Evolutionary conservation across 495 filamentous ascomycete genomes (phyloP), one percentile per base, ranked within the genome.

Genomic region (Bryoglossum gracile): DNA sequence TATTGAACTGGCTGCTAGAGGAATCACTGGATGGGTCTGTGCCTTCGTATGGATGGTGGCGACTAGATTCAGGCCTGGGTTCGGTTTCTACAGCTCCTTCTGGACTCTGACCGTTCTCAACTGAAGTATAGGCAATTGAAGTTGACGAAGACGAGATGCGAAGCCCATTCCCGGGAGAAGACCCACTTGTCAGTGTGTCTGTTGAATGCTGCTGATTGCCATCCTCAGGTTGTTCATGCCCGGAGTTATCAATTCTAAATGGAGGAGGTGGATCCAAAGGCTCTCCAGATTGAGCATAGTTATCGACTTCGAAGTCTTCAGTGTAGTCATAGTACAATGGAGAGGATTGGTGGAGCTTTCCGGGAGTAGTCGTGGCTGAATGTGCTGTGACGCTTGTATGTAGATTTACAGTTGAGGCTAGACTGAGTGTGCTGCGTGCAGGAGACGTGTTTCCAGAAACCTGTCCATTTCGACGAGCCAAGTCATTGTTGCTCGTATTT

Each of bases 311-410:
- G 53, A 75, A 76, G 19, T 65, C 66, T 56, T 76, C 73, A 3
- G 70, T 73, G 51, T 75, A 76, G 53, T 76, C 74, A 57, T 75
- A 76, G 50, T 70, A 75, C 18, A 68, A 48, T 19, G 68, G 68
- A 32, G 57, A 53, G 17, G 56, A 16, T 25, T 56, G 24, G n/a
- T 35, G 39, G 13, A 46, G 24, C 23, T 47, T 50, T 28, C 45
- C 49, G 14, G 55, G 48, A 8, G 58, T 58, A 10, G 55, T 52
- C 3, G 48, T 43, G 11, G 40, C 36, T 21, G 58, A 58, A 17
- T 34, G 22, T 16, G 40, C 46, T 34, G 35, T 16, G 0, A 22
- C 38, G 39, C n/a, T 33, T 6, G 32, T 25, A 30, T 47, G 48
- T 16, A 36, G 35, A 54, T 54, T 56, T 4, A 45, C 35, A 4